Evolutionary conservation across 1,284 basidiomycete genomes (phyloP).

Genomic region (Kwoniella shivajii): DNA sequence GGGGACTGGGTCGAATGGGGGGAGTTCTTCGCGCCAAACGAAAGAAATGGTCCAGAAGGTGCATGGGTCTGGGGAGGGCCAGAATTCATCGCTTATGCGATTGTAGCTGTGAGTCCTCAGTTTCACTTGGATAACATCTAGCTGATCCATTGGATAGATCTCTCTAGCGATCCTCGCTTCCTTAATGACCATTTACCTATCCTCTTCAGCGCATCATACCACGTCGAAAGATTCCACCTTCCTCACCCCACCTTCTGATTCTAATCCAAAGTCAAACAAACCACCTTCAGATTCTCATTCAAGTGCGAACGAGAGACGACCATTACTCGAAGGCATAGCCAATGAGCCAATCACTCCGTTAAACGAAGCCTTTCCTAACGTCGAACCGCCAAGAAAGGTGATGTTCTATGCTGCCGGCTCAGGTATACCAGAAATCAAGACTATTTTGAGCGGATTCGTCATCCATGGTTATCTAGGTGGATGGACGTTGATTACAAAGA

Average conservation of each 20-base stretch:
- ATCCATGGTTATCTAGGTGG: slow-evolving; percentile 95
- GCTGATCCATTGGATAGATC: slow-evolving; percentile 50
- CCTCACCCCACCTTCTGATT: slow-evolving; percentile 60
- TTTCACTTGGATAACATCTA: background rate
- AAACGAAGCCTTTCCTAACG: slow-evolving; percentile 14
- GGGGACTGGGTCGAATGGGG: slow-evolving; percentile 76
- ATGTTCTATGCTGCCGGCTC: slow-evolving; percentile 92
- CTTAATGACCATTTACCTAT: slow-evolving; percentile 80
- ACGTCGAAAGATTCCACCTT: slow-evolving; percentile 83
- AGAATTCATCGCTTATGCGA: slow-evolving; percentile 72
- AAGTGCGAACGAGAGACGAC: slow-evolving; percentile 27
- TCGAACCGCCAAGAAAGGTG: slow-evolving; percentile 61
- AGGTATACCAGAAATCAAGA: slow-evolving; percentile 96
- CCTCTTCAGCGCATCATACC: slow-evolving; percentile 82
- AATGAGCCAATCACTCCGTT: slow-evolving; percentile 18
- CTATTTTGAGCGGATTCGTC: slow-evolving; percentile 89
- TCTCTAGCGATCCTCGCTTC: slow-evolving; percentile 70
- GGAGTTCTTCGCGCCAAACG: slow-evolving; percentile 44
- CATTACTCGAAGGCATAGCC: slow-evolving; percentile 17
- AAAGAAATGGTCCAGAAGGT: slow-evolving; percentile 21
- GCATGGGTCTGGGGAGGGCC: slow-evolving; percentile 38
- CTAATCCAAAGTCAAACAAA: slow-evolving; percentile 4
- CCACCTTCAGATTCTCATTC: slow-evolving; percentile 14
- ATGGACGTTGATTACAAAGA: slow-evolving; percentile 87
- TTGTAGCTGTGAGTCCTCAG: slow-evolving; percentile 67